Evolutionary conservation across 208 protist genomes (phyloP).

Genomic region (Herpetomonas muscarum): DNA sequence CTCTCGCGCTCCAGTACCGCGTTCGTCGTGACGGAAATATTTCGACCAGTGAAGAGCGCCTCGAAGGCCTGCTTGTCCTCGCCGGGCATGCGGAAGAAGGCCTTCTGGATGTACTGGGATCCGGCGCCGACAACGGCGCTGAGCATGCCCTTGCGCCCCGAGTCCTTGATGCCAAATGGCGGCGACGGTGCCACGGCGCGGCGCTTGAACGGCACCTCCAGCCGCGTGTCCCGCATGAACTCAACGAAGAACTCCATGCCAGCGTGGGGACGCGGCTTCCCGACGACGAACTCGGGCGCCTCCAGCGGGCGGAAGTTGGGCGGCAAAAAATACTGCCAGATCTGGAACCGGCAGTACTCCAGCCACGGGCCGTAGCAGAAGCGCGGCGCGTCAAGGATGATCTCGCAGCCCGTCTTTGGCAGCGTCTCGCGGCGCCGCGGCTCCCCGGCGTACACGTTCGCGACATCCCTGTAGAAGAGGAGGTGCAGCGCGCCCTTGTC

Average conservation of each 20-base stretch:
- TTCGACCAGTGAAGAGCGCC: slow-evolving; percentile 53
- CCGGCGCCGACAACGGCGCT: slow-evolving; percentile 49
- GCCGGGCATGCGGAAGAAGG: slow-evolving; percentile 49
- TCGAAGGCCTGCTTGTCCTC: slow-evolving; percentile 70
- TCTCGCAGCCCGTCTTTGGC: slow-evolving; percentile 66
- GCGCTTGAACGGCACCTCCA: slow-evolving; percentile 82
- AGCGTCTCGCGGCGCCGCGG: slow-evolving; percentile 39
- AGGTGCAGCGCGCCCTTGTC: slow-evolving; percentile 64
- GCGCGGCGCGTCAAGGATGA: slow-evolving; percentile 66
- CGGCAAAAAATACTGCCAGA: slow-evolving; percentile 79
- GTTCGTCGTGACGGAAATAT: slow-evolving; percentile 67
- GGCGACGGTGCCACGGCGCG: slow-evolving; percentile 60
- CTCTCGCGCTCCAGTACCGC: slow-evolving; percentile 58
- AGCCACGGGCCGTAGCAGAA: slow-evolving; percentile 81
- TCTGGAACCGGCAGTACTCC: slow-evolving; percentile 72
- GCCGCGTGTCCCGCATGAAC: slow-evolving; percentile 58
- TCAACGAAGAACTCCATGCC: slow-evolving; percentile 79
- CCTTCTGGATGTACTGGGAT: slow-evolving; percentile 80
- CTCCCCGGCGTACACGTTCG: slow-evolving; percentile 84
- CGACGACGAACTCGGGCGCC: slow-evolving; percentile 56
- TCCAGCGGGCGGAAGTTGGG: slow-evolving; percentile 67
- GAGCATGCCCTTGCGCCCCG: slow-evolving; percentile 57
- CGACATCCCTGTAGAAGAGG: slow-evolving; percentile 71
- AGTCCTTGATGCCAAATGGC: slow-evolving; percentile 82
- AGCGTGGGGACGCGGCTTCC: slow-evolving; percentile 58